Conservation (phyloP, 2,329 filamentous ascomycete species). For the Pseudogymnoascus destructans region DNA sequence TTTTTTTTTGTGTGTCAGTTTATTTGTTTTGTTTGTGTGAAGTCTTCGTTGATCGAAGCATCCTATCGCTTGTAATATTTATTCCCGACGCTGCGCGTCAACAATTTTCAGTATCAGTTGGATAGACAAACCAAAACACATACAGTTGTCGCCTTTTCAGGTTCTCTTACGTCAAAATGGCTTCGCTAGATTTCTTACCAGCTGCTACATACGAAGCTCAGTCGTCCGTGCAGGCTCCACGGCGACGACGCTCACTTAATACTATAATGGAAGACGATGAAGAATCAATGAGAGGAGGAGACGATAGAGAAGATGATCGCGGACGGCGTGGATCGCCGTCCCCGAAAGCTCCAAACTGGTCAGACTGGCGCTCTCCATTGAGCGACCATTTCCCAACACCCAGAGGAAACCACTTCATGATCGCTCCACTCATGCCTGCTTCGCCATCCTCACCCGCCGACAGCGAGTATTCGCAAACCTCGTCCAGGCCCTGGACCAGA, state of each 20-base stretch:
- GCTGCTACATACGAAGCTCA: constrained; percentile 37
- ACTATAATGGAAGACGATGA: constrained; percentile 47
- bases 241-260: constrained; percentile 45
- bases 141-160: constrained; percentile 2
- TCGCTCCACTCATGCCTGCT: constrained; percentile 48
- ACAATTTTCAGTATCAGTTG: background rate
- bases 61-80: constrained; percentile 26
- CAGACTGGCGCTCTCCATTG: constrained; percentile 30
- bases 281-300: constrained; percentile 21
- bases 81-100: constrained; percentile 23
- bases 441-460: constrained; percentile 43
- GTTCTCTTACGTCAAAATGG: constrained; percentile 19
- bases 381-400: constrained; percentile 57
- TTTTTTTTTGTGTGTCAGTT: constrained; percentile 11
- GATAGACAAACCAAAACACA: constrained; percentile 8
- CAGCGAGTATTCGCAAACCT: constrained; percentile 40
- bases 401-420: constrained; percentile 51
- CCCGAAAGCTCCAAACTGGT: constrained; percentile 22
- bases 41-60: constrained; percentile 29
- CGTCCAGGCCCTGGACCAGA: constrained; percentile 48
- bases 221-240: constrained; percentile 38
- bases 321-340: constrained; percentile 28
- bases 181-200: constrained; percentile 31
- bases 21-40: constrained; percentile 12
- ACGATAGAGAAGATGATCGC: constrained; percentile 22